Conservation (phyloP, 495 filamentous ascomycete genomes). For the Penicillium arizonense region DNA sequence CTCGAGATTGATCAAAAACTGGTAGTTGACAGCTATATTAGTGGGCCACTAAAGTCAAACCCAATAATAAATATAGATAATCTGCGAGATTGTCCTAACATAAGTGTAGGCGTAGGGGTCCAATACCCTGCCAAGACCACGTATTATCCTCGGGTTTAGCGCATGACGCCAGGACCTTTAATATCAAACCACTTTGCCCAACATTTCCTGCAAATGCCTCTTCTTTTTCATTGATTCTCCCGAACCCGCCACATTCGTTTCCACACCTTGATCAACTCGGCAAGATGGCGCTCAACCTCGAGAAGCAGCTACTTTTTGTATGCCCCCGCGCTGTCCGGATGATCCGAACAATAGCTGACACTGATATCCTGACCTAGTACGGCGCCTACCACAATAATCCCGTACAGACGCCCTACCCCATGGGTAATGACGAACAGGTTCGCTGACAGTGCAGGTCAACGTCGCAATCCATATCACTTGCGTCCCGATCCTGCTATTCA, state of each 20-base stretch:
- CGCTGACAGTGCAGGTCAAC: constrained; percentile 57
- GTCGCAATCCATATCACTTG: constrained; percentile 86
- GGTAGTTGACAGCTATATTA: too few relatives aligned
- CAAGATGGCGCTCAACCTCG: constrained; percentile 71
- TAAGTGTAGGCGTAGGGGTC: neutral
- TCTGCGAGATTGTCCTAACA: neutral
- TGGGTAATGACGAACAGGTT: neutral
- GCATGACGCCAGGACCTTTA: constrained; percentile 16
- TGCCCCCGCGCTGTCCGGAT: constrained; percentile 26
- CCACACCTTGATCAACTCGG: neutral
- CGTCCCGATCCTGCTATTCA: constrained; percentile 81
- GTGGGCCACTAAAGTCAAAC: too few relatives aligned
- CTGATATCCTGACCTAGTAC: constrained; percentile 59
- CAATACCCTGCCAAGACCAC: constrained; percentile 3
- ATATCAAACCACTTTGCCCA: constrained; percentile 2
- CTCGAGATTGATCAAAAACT: too few relatives aligned
- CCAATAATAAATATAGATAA: neutral
- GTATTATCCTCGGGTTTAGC: constrained; percentile 10
- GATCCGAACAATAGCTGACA: constrained; percentile 20
- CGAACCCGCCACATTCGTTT: constrained; percentile 1
- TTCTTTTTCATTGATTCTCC: neutral
- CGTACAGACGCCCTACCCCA: constrained; percentile 38
- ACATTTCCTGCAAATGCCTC: constrained; percentile 2
- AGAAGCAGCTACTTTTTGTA: constrained; percentile 79
- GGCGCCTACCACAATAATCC: constrained; percentile 90